Evolutionary conservation across 1,139 yeast genomes (phyloP).

Genomic region (Sugiyamaella sp.): DNA sequence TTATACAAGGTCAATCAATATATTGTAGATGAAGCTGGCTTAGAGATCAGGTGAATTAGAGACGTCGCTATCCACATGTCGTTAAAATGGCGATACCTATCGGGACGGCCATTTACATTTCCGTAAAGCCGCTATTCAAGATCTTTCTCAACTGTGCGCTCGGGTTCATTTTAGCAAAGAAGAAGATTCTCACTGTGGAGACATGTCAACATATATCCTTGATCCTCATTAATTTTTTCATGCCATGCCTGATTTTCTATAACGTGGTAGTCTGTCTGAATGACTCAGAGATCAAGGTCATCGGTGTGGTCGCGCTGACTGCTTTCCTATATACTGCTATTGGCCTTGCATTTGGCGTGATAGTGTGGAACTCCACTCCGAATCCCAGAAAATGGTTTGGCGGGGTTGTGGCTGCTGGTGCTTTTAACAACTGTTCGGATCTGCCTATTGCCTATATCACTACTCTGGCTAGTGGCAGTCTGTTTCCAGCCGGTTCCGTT

Average conservation of each 20-base stretch:
- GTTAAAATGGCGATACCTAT: slow-evolving; percentile 39
- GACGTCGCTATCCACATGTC: too few species aligned
- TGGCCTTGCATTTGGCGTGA: slow-evolving; percentile 39
- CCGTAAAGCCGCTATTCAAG: slow-evolving; percentile 86
- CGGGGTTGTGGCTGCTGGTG: slow-evolving; percentile 73
- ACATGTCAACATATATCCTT: slow-evolving; percentile 69
- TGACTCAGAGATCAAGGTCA: slow-evolving; percentile 69
- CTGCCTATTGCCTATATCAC: slow-evolving; percentile 88
- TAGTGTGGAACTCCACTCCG: slow-evolving; percentile 46
- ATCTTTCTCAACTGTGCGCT: slow-evolving; percentile 73
- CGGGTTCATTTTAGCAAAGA: slow-evolving; percentile 69
- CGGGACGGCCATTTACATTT: slow-evolving; percentile 74
- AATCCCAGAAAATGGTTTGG: slow-evolving; percentile 79
- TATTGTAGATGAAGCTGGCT: too few species aligned
- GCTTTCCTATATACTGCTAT: slow-evolving; percentile 52
- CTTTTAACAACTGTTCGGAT: slow-evolving; percentile 66
- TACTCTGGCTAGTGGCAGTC: slow-evolving; percentile 68
- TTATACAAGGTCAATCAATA: too few species aligned
- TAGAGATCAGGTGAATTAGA: too few species aligned
- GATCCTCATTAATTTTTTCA: slow-evolving; percentile 66
- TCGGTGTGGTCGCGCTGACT: slow-evolving; percentile 72
- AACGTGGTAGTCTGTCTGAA: slow-evolving; percentile 72
- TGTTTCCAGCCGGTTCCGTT: slow-evolving; percentile 61
- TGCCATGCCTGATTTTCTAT: slow-evolving; percentile 79
- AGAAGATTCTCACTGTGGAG: slow-evolving; percentile 66